phyloP scores from a whole-genome alignment of 2,329 filamentous ascomycete species.

The Sphaerulina vaccinii region DNA sequence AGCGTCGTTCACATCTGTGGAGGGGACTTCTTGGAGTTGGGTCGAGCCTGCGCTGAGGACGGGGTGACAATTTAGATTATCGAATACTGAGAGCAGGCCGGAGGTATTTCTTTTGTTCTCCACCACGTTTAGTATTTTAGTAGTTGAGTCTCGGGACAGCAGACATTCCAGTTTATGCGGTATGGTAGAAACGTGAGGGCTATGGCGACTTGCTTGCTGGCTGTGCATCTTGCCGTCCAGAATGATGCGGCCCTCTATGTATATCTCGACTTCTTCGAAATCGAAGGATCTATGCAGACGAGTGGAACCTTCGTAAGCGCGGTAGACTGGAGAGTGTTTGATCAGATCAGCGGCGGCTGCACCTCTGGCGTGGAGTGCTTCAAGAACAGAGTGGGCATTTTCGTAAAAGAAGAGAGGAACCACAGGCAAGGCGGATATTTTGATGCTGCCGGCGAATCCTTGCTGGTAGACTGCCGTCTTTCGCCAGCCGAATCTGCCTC shows the following conservation, averaged over 20 bases:
- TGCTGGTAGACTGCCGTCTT: conserved; percentile 9
- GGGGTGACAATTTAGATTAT: conserved; percentile 12
- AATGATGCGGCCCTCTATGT: conserved; percentile 18
- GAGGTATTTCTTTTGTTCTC: conserved; percentile 3
- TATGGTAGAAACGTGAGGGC: conserved; percentile 17
- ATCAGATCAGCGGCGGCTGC: conserved; percentile 3
- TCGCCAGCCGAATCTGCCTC: conserved; percentile 18
- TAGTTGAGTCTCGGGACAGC: conserved; percentile 15
- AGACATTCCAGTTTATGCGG: conserved; percentile 20
- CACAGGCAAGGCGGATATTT: conserved; percentile 12
- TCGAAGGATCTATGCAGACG: conserved; percentile 14
- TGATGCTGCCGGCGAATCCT: conserved; percentile 14
- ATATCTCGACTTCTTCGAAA: conserved; percentile 19
- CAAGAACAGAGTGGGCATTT: background rate
- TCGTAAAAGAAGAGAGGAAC: conserved; percentile 16
- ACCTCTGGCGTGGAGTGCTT: conserved; percentile 11
- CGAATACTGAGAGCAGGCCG: conserved; percentile 9
- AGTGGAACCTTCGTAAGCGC: conserved; percentile 15
- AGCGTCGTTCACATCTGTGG: background rate
- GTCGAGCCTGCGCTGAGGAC: conserved; percentile 9
- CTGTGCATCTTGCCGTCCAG: conserved; percentile 19
- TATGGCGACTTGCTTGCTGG: conserved; percentile 14
- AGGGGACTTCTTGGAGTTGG: conserved; percentile 1
- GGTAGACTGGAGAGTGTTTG: conserved; percentile 12
- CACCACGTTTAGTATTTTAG: conserved; percentile 4